Percentiles rank a stretch among this genome's conserved stretches.
Evolutionary conservation across 352 stramenopile genomes (phyloP).

Genomic region (Phytopythium boreale): DNA sequence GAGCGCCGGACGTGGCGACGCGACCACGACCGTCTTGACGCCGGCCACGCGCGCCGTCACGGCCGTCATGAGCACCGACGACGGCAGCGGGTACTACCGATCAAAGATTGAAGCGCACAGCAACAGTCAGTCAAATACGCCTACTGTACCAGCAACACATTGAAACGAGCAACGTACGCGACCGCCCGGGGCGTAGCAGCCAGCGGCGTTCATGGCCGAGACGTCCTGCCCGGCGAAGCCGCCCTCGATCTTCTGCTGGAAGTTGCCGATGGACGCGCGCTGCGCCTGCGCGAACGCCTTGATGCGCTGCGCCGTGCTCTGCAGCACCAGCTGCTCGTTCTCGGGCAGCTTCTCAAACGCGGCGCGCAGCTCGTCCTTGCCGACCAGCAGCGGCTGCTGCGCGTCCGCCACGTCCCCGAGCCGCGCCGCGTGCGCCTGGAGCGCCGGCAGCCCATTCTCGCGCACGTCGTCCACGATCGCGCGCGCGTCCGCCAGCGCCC

Average conservation of each 20-base stretch:
- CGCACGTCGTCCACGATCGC: conserved; percentile 73
- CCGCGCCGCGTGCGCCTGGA: conserved; percentile 56
- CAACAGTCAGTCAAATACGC: neutral
- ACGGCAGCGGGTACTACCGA: conserved; percentile 95
- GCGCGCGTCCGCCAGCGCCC: conserved; percentile 57
- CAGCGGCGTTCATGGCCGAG: conserved; percentile 74
- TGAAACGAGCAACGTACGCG: conserved; percentile 36
- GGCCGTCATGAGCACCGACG: conserved; percentile 97
- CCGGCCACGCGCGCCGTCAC: conserved; percentile 94
- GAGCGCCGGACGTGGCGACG: conserved; percentile 88
- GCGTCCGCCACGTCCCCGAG: conserved; percentile 58
- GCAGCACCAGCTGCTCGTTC: conserved; percentile 77
- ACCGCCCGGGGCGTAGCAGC: conserved; percentile 97
- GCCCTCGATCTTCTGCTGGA: conserved; percentile 93
- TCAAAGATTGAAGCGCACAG: neutral
- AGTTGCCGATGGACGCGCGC: conserved; percentile 89
- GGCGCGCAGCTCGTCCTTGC: conserved; percentile 60
- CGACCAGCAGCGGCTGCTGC: conserved; percentile 47
- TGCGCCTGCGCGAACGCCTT: conserved; percentile 93
- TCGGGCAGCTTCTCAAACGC: conserved; percentile 80
- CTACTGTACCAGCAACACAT: conserved; percentile 3
- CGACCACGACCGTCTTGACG: conserved; percentile 93
- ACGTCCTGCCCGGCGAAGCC: conserved; percentile 94
- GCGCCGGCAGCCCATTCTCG: conserved; percentile 32
- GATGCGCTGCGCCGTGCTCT: conserved; percentile 90